phyloP scores from a whole-genome alignment of 768 basidiomycete genomes.

The Coprinopsis cinerea region DNA sequence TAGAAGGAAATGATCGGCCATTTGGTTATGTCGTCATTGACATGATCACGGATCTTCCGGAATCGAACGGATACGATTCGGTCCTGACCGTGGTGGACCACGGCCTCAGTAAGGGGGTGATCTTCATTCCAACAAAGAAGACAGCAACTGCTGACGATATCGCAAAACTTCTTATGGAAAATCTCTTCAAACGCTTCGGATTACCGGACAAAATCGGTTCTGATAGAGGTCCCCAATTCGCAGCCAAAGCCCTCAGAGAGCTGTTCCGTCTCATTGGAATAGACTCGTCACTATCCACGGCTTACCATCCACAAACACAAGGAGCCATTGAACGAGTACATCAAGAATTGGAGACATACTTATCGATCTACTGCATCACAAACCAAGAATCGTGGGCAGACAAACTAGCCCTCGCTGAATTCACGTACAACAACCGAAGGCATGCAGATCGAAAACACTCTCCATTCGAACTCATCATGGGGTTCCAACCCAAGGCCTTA shows the following conservation, averaged over 20 bases:
- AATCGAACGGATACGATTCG: constrained; percentile 11
- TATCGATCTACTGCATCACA: not conserved
- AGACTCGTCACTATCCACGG: constrained; percentile 9
- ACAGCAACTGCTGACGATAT: constrained; percentile 7
- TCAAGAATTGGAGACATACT: constrained; percentile 11
- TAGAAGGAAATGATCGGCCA: constrained; percentile 5
- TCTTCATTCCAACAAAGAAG: constrained; percentile 17
- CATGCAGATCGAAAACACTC: not conserved
- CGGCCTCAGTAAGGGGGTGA: constrained; percentile 21
- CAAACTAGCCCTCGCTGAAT: constrained; percentile 4
- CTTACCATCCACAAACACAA: constrained; percentile 12
- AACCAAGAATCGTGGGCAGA: constrained; percentile 3
- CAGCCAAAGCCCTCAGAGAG: constrained; percentile 11
- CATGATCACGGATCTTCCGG: constrained; percentile 16
- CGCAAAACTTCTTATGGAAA: not conserved
- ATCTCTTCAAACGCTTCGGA: constrained; percentile 5
- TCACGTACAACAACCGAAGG: constrained; percentile 5
- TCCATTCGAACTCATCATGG: constrained; percentile 8
- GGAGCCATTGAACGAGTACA: constrained; percentile 5
- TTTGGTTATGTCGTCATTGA: constrained; percentile 11
- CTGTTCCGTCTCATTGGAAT: constrained; percentile 11
- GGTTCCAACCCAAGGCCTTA: not conserved
- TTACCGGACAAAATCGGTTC: constrained; percentile 9
- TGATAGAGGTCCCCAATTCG: constrained; percentile 17
- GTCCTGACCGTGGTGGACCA: constrained; percentile 23